These are phyloP conservation scores for Gossypium raimondii DNA, from an alignment of 345 rosid genomes.

Conservation along the genomic window DNA sequence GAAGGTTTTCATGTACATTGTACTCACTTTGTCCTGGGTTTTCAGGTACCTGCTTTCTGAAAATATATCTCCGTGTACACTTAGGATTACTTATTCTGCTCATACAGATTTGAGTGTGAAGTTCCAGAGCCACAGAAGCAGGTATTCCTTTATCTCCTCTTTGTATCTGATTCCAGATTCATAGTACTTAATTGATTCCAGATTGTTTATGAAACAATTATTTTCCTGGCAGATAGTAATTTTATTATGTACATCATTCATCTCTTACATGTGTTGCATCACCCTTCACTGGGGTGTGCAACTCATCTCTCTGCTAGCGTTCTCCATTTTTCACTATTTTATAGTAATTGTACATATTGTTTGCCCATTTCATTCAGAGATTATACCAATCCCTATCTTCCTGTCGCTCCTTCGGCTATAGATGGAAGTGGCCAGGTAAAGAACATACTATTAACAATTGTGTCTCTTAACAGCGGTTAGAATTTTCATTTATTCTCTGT, in stretches of 20 bases:
- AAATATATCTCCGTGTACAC: constrained; percentile 64
- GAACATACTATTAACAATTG: background rate
- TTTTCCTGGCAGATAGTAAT: background rate
- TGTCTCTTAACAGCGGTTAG: background rate
- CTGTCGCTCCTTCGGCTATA: constrained; percentile 96
- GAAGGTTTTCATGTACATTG: background rate
- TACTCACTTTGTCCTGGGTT: constrained; percentile 22
- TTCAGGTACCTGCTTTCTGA: constrained; percentile 87
- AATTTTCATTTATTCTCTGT: background rate
- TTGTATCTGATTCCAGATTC: background rate
- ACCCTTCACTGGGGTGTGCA: background rate
- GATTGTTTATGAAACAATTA: background rate
- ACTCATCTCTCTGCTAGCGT: constrained; percentile 5
- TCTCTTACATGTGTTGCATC: too few species aligned
- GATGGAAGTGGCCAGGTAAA: constrained; percentile 81
- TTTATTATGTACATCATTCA: too few species aligned
- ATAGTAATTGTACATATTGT: background rate
- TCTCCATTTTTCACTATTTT: background rate
- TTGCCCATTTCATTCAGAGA: constrained; percentile 48
- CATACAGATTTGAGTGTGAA: constrained; percentile 98
- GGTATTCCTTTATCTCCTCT: constrained; percentile 38
- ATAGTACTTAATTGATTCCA: background rate
- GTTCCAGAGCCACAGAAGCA: constrained; percentile 96
- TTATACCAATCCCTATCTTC: constrained; percentile 91
- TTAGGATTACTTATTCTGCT: constrained; percentile 95